A percentile compares a stretch with the other conserved stretches of the same genome.
phyloP scores from a whole-genome alignment of 129 eudicot species.

The Cynara cardunculus region DNA sequence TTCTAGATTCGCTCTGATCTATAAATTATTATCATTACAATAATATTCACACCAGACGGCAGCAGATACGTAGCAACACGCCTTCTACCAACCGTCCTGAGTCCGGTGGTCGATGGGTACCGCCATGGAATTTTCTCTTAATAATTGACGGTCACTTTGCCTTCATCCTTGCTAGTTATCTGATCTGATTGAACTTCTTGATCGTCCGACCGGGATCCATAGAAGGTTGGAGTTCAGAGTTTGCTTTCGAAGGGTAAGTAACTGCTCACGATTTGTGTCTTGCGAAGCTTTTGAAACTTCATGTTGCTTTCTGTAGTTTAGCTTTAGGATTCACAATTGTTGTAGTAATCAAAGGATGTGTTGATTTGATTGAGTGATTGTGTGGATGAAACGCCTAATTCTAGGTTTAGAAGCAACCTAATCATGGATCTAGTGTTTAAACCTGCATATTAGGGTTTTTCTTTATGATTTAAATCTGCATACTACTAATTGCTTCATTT shows the following conservation, averaged over 20 bases:
- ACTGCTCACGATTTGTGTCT: not conserved
- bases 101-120: not conserved
- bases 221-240: not conserved
- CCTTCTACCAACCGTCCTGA: not conserved
- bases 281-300: not conserved
- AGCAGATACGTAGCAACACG: no score
- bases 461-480: not conserved
- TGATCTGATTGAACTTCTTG: not conserved
- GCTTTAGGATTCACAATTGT: not conserved
- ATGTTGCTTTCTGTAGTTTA: not conserved
- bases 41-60: no score
- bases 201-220: not conserved
- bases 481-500: no score
- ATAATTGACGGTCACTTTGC: no score
- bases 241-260: not conserved
- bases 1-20: not conserved
- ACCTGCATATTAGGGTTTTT: conserved; percentile 1
- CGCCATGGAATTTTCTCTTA: not conserved
- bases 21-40: no score
- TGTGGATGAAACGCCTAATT: not conserved
- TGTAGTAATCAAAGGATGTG: not conserved
- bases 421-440: conserved; percentile 5
- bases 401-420: not conserved
- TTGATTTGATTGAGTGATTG: not conserved
- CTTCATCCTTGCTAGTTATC: not conserved